Percentiles rank a stretch among this genome's conserved stretches.
Conservation (phyloP, 2,329 filamentous ascomycete genomes). For the Hymenotorrendiella dingleyae region DNA sequence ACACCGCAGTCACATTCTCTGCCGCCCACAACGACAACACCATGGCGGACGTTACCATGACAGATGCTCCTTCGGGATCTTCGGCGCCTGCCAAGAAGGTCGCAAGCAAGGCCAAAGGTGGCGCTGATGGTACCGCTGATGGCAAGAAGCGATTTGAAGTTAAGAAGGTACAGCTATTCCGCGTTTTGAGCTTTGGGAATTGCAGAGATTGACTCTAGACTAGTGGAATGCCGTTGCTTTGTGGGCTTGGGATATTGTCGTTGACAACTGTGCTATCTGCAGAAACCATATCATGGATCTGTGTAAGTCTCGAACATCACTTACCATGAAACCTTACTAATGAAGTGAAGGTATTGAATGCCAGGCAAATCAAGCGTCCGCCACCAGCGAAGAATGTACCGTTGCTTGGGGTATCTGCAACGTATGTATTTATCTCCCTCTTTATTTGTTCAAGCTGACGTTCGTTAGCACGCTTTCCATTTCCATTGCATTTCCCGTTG, state of each 20-base stretch:
- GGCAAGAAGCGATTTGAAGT: slow-evolving; percentile 96
- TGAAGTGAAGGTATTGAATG: slow-evolving; percentile 75
- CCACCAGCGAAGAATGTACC: slow-evolving; percentile 95
- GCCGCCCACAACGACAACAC: slow-evolving; percentile 14
- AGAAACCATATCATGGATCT: slow-evolving; percentile 99
- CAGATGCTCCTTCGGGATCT: slow-evolving; percentile 62
- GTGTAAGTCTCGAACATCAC: slow-evolving; percentile 53
- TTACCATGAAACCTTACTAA: not conserved
- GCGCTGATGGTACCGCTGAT: slow-evolving; percentile 48
- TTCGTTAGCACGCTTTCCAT: slow-evolving; percentile 85
- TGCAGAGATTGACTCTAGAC: slow-evolving; percentile 8
- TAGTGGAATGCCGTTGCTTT: slow-evolving; percentile 98
- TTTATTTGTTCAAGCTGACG: slow-evolving; percentile 3
- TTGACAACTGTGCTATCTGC: slow-evolving; percentile 99
- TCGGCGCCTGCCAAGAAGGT: slow-evolving; percentile 50
- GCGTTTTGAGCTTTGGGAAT: not conserved
- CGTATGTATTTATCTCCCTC: slow-evolving; percentile 49
- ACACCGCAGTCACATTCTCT: slow-evolving; percentile 28
- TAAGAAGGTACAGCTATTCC: slow-evolving; percentile 69
- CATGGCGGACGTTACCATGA: slow-evolving; percentile 98
- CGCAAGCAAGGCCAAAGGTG: slow-evolving; percentile 39
- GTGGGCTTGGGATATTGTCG: slow-evolving; percentile 99
- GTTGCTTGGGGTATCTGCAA: slow-evolving; percentile 99
- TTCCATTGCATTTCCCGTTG: slow-evolving; percentile 99
- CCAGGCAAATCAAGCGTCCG: slow-evolving; percentile 96